phyloP scores from a whole-genome alignment of 2,329 filamentous ascomycete species.

The Cytospora schulzeri region DNA sequence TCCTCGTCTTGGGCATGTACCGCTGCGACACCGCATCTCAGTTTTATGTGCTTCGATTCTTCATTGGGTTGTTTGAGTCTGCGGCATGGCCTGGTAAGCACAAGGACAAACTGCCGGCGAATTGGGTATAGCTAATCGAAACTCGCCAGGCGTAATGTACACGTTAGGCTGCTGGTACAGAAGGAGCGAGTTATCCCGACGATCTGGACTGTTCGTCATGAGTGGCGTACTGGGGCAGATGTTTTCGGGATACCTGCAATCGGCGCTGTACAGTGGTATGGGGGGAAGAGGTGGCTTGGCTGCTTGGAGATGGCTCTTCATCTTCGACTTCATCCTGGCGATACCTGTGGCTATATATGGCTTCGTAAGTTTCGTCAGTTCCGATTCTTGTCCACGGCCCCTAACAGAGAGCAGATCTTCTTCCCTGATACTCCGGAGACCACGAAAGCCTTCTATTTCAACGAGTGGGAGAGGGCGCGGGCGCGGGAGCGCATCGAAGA shows the following conservation, averaged over 20 bases:
- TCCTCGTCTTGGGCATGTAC: constrained; percentile 45
- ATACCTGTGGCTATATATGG: constrained; percentile 43
- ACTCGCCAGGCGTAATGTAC: constrained; percentile 48
- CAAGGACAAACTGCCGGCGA: neutral
- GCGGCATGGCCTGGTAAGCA: constrained; percentile 49
- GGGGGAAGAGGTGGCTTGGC: constrained; percentile 38
- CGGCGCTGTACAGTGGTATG: constrained; percentile 39
- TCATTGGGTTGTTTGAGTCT: constrained; percentile 57
- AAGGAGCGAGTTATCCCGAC: constrained; percentile 57
- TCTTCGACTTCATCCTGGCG: constrained; percentile 41
- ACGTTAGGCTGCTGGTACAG: constrained; percentile 63
- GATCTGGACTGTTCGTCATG: constrained; percentile 60
- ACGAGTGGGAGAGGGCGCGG: constrained; percentile 60
- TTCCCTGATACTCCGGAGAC: constrained; percentile 48
- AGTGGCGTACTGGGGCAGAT: constrained; percentile 52
- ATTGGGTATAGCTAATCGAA: neutral
- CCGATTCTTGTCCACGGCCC: neutral
- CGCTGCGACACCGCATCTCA: constrained; percentile 41
- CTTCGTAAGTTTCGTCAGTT: constrained; percentile 26
- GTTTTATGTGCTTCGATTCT: constrained; percentile 53
- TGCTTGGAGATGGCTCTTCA: constrained; percentile 44
- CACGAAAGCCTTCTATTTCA: constrained; percentile 46
- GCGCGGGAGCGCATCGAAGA: constrained; percentile 70
- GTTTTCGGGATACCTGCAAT: constrained; percentile 41
- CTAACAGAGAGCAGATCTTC: constrained; percentile 32